A percentile compares a stretch with the other conserved stretches of the same genome.
These are phyloP conservation scores for Tirmania nivea DNA, from an alignment of 495 filamentous ascomycete genomes.

Conservation along the genomic window DNA sequence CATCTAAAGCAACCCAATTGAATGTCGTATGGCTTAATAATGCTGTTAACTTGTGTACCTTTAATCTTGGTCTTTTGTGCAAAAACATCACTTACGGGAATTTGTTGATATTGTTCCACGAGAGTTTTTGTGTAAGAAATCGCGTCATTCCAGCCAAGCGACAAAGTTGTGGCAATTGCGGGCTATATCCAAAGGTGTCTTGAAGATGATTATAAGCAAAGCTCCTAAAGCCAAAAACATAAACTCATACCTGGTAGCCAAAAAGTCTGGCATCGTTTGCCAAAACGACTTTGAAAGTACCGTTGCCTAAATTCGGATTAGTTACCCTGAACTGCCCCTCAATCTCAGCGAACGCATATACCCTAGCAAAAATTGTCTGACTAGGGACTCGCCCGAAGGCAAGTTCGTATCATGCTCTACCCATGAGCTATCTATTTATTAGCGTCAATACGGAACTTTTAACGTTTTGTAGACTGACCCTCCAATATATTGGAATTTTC, in stretches of 20 bases:
- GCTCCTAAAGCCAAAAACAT: not conserved
- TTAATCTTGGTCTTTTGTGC: not conserved
- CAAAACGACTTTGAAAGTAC: constrained; percentile 85
- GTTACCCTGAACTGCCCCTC: not conserved
- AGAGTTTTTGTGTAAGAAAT: constrained; percentile 93
- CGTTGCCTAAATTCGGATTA: constrained; percentile 48
- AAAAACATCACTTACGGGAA: constrained; percentile 35
- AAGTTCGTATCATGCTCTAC: constrained; percentile 97
- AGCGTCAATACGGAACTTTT: too few relatives aligned
- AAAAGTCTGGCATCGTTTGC: constrained; percentile 70
- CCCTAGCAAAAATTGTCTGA: constrained; percentile 60
- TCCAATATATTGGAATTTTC: constrained; percentile 81
- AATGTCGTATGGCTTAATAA: constrained; percentile 57
- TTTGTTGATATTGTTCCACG: constrained; percentile 96
- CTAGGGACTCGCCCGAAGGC: constrained; percentile 81
- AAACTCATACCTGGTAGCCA: constrained; percentile 49
- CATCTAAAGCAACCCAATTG: constrained; percentile 89
- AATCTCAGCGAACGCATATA: not conserved
- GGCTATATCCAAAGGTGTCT: constrained; percentile 93
- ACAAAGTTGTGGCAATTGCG: constrained; percentile 81
- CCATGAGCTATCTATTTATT: constrained; percentile 37
- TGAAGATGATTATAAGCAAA: not conserved
- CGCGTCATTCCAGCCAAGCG: constrained; percentile 80
- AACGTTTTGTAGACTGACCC: constrained; percentile 23
- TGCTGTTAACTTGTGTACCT: not conserved